phyloP scores from a whole-genome alignment of 176 grass and related monocot genomes.

The Aegilops umbellulata region DNA sequence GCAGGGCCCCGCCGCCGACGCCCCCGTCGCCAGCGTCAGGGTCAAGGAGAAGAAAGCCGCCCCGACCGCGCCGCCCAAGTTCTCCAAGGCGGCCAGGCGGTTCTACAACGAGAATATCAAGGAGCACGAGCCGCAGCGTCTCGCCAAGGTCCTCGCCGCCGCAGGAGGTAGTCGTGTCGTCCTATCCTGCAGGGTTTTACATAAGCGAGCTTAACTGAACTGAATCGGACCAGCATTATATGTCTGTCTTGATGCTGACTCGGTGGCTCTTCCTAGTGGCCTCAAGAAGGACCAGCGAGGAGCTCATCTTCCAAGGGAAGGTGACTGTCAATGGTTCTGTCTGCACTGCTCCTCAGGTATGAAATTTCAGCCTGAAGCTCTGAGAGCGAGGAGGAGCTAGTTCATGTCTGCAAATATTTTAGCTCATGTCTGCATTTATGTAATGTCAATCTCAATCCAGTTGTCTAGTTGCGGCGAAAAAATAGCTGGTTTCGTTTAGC shows the following conservation, averaged over 20 bases:
- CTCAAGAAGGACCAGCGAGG: constrained; percentile 83
- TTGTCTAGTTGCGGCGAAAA: not conserved
- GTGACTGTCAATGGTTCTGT: constrained; percentile 90
- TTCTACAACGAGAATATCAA: constrained; percentile 85
- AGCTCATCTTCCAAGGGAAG: constrained; percentile 96
- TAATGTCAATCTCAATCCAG: not conserved
- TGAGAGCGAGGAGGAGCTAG: not conserved
- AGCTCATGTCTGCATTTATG: not conserved
- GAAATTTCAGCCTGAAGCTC: not conserved
- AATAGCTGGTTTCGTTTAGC: not conserved
- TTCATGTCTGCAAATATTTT: not conserved
- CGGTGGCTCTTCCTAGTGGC: constrained; percentile 55
- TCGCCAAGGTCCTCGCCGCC: constrained; percentile 78
- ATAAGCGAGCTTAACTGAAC: too few species aligned
- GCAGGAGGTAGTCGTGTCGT: constrained; percentile 63
- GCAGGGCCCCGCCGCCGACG: not conserved
- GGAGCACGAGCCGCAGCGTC: constrained; percentile 53
- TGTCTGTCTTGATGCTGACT: not conserved
- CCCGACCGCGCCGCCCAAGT: constrained; percentile 56
- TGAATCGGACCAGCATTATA: not conserved
- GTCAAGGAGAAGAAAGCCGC: constrained; percentile 28
- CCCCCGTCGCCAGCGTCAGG: not conserved
- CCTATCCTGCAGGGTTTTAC: not conserved
- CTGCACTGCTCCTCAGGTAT: constrained; percentile 89
- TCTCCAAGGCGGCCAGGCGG: constrained; percentile 91